Percentiles rank a stretch among this genome's conserved stretches.
These are phyloP conservation scores for Zopfia rhizophila DNA, from an alignment of 2,329 filamentous ascomycete genomes.

Conservation along the genomic window DNA sequence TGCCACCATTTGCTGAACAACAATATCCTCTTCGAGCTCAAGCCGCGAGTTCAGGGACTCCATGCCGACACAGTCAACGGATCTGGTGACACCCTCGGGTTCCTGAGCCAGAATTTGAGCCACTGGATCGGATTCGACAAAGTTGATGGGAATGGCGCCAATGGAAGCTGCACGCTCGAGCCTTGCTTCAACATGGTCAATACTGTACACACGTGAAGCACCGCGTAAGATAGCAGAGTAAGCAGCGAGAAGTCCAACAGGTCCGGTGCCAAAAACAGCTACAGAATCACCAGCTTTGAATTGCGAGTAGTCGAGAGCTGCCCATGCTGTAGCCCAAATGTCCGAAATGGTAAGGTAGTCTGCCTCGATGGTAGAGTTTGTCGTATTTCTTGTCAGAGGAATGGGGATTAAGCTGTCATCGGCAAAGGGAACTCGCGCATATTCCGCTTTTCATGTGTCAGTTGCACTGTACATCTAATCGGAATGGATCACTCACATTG, in stretches of 20 bases:
- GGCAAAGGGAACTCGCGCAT: conserved; percentile 25
- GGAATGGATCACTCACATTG: conserved; percentile 26
- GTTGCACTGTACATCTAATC: too few relatives aligned
- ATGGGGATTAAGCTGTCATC: conserved; percentile 21
- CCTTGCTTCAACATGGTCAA: conserved; percentile 23
- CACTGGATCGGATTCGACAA: conserved; percentile 21
- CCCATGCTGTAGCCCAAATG: conserved; percentile 52
- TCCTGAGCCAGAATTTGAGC: conserved; percentile 21
- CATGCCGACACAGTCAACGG: conserved; percentile 3
- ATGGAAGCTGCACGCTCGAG: conserved; percentile 20
- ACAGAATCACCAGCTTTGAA: conserved; percentile 48
- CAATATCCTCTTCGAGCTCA: conserved; percentile 18
- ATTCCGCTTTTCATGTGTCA: conserved; percentile 24
- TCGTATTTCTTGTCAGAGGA: conserved; percentile 4
- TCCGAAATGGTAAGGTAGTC: conserved; percentile 42
- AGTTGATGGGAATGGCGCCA: conserved; percentile 27
- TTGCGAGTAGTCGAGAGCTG: conserved; percentile 47
- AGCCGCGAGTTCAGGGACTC: conserved; percentile 16
- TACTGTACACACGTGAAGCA: conserved; percentile 24
- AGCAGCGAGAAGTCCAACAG: conserved; percentile 21
- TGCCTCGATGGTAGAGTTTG: conserved; percentile 6
- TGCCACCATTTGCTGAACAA: conserved; percentile 35
- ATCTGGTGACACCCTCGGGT: conserved; percentile 21
- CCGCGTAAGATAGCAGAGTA: conserved; percentile 27
- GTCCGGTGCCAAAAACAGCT: conserved; percentile 21